Base-by-base conservation (phyloP, 257 asterid genomes). In the Jasminum sambac region DNA sequence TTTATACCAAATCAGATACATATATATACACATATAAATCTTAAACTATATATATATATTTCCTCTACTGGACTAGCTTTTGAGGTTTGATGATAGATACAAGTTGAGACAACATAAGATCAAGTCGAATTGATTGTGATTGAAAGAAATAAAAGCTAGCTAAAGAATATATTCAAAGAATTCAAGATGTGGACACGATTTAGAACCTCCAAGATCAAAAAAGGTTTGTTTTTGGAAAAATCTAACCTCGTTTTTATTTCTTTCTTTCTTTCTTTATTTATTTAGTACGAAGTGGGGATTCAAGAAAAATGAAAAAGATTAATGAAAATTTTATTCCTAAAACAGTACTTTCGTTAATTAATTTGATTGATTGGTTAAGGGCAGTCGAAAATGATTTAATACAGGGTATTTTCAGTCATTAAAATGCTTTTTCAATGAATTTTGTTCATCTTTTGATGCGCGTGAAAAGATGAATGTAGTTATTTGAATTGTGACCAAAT, bases 161-260 rank as follows among this genome's bases (percentile, higher is more conserved):
- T 46, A 7, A 67, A n/a, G n/a, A n/a, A n/a, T n/a, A n/a, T n/a
- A n/a, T n/a, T n/a, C n/a, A n/a, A 80, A 57, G 52, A 72, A 67
- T 21, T 44, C 71, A 77, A 77, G 81, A 88, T 86, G 92, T 82
- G 82, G 86, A 24, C 81, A 6, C 63, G 75, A 64, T 68, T 84
- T 80, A 76, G 58, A 60, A 19, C 62, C 24, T 74, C 84, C 39
- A 50, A 62, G 7, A 67, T 66, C 73, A 80, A 68, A 36, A 73
- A 63, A 83, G 86, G 88, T 82, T 14, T n/a, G 78, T 58, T 37
- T 14, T 42, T 76, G n/a, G 17, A 37, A 58, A 21, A 55, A 30
- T 30, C 4, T 30, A 30, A 30, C 4, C 4, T 30, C 36, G 36
- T 30, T 30, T 30, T 30, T 1, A 30, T 30, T 30, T 4, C 4